Percentiles rank a stretch among this genome's conserved stretches.
Evolutionary conservation across 164 flowering plant genomes (phyloP).

Genomic region (Chimonanthus salicifolius): DNA sequence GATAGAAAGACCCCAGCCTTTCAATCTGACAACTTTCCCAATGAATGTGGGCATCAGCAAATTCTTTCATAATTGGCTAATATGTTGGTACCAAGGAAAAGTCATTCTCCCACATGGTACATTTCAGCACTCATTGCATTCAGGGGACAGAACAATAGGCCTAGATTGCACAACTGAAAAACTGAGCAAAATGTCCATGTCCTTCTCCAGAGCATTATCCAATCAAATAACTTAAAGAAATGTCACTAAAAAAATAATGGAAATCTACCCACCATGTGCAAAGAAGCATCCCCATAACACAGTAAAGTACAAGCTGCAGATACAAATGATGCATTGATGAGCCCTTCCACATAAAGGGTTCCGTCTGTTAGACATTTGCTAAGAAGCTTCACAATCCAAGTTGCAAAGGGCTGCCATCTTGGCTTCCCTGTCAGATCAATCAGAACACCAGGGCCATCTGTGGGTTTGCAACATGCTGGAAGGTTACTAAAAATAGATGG

Average conservation of each 20-base stretch:
- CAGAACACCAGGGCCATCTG: constrained; percentile 65
- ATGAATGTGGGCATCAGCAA: not conserved
- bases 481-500: constrained; percentile 53
- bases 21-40: not conserved
- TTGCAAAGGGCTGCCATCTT: constrained; percentile 80
- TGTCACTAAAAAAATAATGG: not conserved
- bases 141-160: too few species aligned
- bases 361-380: constrained; percentile 85
- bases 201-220: not conserved
- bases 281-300: constrained; percentile 73
- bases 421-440: constrained; percentile 51
- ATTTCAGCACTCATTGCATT: not conserved
- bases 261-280: constrained; percentile 72
- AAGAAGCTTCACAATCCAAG: constrained; percentile 73
- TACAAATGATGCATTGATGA: constrained; percentile 51
- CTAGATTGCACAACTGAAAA: too few species aligned
- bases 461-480: constrained; percentile 51
- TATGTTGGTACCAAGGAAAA: not conserved
- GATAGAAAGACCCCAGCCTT: not conserved
- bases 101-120: not conserved
- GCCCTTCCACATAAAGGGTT: constrained; percentile 83
- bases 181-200: not conserved
- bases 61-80: not conserved
- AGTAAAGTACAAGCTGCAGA: constrained; percentile 61
- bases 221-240: constrained; percentile 10